Conservation (phyloP, 2,329 filamentous ascomycete genomes). For the Arthrobotrys musiformis region DNA sequence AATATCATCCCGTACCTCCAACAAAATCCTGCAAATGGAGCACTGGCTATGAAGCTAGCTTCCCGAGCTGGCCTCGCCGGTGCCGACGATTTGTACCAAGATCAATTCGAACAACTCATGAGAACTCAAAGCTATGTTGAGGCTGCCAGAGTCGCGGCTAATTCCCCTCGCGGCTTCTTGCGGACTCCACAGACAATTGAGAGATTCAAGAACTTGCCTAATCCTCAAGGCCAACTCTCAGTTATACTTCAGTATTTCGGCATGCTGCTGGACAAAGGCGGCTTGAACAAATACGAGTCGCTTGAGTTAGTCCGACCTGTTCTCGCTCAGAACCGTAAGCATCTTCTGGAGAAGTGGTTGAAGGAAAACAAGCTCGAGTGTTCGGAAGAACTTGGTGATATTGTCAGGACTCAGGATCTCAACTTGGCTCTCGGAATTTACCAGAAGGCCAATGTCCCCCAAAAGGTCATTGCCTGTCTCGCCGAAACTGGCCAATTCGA, state of each 20-base stretch:
- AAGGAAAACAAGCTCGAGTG: slow-evolving; percentile 94
- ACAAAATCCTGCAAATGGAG: slow-evolving; percentile 92
- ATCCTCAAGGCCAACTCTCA: slow-evolving; percentile 85
- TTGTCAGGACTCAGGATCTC: slow-evolving; percentile 88
- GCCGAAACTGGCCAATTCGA: slow-evolving; percentile 97
- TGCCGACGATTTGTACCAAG: slow-evolving; percentile 90
- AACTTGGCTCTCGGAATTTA: slow-evolving; percentile 89
- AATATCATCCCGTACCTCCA: slow-evolving; percentile 94
- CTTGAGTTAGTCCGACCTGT: slow-evolving; percentile 93
- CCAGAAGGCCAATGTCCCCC: slow-evolving; percentile 85
- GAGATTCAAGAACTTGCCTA: slow-evolving; percentile 87
- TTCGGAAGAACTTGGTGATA: slow-evolving; percentile 95
- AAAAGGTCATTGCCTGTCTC: slow-evolving; percentile 94
- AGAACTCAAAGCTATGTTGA: slow-evolving; percentile 81
- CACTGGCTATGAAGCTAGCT: slow-evolving; percentile 94
- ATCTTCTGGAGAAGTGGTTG: slow-evolving; percentile 97
- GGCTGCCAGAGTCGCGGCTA: slow-evolving; percentile 94
- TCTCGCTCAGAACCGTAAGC: slow-evolving; percentile 90
- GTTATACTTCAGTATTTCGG: slow-evolving; percentile 97
- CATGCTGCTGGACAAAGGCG: slow-evolving; percentile 94
- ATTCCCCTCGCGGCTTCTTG: slow-evolving; percentile 94
- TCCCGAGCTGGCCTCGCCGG: slow-evolving; percentile 92
- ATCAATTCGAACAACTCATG: slow-evolving; percentile 91
- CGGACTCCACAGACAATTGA: slow-evolving; percentile 95
- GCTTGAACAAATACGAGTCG: slow-evolving; percentile 90